These are phyloP conservation scores for Russula foetens DNA, from an alignment of 768 basidiomycete genomes.

Conservation along the genomic window DNA sequence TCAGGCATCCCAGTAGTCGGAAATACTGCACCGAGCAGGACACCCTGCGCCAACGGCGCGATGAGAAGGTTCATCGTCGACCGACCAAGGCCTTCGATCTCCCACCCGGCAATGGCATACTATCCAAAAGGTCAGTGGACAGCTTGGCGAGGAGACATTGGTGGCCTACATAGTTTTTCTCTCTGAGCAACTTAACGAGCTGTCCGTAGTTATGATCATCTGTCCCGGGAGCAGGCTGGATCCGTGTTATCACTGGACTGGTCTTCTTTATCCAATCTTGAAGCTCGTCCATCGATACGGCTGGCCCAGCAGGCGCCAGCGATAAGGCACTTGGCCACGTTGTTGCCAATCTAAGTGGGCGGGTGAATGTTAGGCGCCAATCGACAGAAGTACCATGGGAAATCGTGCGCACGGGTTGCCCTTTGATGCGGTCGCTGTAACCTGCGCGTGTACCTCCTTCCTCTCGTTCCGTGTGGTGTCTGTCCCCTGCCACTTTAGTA, in stretches of 20 bases:
- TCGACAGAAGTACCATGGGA: background rate
- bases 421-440: conserved; percentile 2
- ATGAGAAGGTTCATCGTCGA: conserved; percentile 14
- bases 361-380: background rate
- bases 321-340: conserved; percentile 16
- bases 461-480: conserved; percentile 13
- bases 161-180: conserved; percentile 10
- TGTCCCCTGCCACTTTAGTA: conserved; percentile 15
- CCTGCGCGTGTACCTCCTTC: conserved; percentile 18
- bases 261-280: conserved; percentile 16
- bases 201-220: conserved; percentile 9
- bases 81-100: conserved; percentile 10
- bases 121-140: background rate
- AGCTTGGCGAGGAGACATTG: background rate
- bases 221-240: conserved; percentile 4
- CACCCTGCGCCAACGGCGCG: conserved; percentile 11
- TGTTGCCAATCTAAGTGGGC: background rate
- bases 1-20: conserved; percentile 16
- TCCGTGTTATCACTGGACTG: conserved; percentile 5
- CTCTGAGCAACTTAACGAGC: conserved; percentile 13
- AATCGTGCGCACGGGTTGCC: conserved; percentile 12
- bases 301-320: conserved; percentile 7
- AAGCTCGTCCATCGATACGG: conserved; percentile 12
- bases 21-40: conserved; percentile 15
- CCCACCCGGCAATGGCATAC: conserved; percentile 19